Conservation (phyloP, 495 filamentous ascomycete species). For the Penicillium flavigenum region DNA sequence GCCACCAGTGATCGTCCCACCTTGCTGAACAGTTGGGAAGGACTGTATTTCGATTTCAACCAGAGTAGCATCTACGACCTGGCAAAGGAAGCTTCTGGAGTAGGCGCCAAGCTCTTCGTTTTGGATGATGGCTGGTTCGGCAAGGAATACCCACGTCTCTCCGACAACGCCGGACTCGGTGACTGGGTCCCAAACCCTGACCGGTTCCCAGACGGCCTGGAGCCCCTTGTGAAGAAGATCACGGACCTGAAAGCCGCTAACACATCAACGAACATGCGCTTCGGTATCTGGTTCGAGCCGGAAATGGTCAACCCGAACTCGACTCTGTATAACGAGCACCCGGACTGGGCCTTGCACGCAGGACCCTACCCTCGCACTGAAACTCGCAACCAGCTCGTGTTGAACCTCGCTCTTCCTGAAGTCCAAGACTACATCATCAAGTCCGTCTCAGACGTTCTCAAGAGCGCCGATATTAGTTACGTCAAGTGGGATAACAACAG, state of each 20-base stretch:
- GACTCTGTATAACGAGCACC: conserved; percentile 51
- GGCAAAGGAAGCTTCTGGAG: conserved; percentile 48
- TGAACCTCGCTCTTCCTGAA: conserved; percentile 52
- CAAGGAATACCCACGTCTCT: conserved; percentile 49
- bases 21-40: conserved; percentile 59
- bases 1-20: conserved; percentile 48
- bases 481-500: conserved; percentile 62
- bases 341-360: conserved; percentile 55
- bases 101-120: conserved; percentile 54
- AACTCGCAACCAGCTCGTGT: conserved; percentile 50
- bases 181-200: conserved; percentile 54
- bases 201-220: conserved; percentile 54
- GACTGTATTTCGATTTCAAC: conserved; percentile 51
- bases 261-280: conserved; percentile 43
- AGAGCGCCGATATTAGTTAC: conserved; percentile 49
- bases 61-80: conserved; percentile 46
- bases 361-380: conserved; percentile 51
- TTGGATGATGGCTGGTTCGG: conserved; percentile 62
- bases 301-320: conserved; percentile 60
- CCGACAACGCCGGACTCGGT: conserved; percentile 51
- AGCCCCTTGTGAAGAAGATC: conserved; percentile 42
- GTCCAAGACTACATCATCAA: conserved; percentile 57
- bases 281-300: conserved; percentile 59
- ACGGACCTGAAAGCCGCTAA: conserved; percentile 43
- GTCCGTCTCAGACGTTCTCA: conserved; percentile 45